Conservation (phyloP, 2,329 filamentous ascomycete genomes). For the Phaeosphaeriaceae sp. region DNA sequence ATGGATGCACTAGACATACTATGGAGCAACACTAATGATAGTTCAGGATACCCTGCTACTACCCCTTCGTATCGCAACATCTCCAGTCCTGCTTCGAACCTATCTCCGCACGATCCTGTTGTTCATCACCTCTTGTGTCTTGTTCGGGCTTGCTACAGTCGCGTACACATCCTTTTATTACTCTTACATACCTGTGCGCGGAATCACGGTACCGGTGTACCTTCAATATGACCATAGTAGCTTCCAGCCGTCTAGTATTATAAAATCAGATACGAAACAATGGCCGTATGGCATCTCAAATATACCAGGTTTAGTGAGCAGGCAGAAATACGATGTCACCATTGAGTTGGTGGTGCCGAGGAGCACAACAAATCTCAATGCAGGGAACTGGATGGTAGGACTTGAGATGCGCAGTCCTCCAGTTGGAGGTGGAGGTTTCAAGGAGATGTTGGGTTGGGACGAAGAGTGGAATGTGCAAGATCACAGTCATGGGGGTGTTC, state of each 20-base stretch:
- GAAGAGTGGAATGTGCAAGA: conserved; percentile 41
- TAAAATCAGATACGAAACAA: conserved; percentile 5
- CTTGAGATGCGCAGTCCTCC: conserved; percentile 66
- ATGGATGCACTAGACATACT: background rate
- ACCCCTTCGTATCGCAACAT: conserved; percentile 63
- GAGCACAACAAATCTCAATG: conserved; percentile 74
- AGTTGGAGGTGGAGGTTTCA: conserved; percentile 12
- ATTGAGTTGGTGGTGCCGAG: conserved; percentile 78
- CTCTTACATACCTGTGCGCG: conserved; percentile 70
- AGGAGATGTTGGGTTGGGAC: conserved; percentile 35
- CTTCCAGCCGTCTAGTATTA: background rate
- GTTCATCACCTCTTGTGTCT: conserved; percentile 57
- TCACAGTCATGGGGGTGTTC: conserved; percentile 19
- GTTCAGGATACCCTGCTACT: conserved; percentile 59
- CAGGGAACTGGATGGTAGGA: conserved; percentile 95
- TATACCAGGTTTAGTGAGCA: conserved; percentile 58
- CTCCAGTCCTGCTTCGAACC: conserved; percentile 66
- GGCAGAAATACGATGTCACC: conserved; percentile 83
- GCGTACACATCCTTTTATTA: conserved; percentile 73
- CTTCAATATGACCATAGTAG: conserved; percentile 65
- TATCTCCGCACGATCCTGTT: conserved; percentile 68
- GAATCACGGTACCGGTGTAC: conserved; percentile 67
- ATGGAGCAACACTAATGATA: background rate
- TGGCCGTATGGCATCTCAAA: conserved; percentile 60
- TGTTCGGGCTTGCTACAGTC: conserved; percentile 64